phyloP scores from a whole-genome alignment of 352 stramenopile genomes.

The Elongisporangium anandrum region DNA sequence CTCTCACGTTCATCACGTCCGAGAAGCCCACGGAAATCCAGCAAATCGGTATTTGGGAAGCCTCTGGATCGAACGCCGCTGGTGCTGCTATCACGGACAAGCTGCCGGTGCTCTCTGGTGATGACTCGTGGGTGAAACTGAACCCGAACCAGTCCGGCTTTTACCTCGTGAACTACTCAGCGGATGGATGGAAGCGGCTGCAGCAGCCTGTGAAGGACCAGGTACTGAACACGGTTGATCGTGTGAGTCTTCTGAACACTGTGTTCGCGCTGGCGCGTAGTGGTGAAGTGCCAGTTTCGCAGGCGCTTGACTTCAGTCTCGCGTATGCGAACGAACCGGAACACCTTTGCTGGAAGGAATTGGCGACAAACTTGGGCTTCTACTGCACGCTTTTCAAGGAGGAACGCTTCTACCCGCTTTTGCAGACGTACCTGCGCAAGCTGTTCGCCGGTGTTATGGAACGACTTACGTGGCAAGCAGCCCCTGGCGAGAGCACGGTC shows the following conservation, averaged over 20 bases:
- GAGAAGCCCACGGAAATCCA: constrained; percentile 42
- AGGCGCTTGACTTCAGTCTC: constrained; percentile 62
- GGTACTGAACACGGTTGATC: constrained; percentile 77
- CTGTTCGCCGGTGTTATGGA: constrained; percentile 57
- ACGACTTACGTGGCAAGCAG: constrained; percentile 42
- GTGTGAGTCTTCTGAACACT: constrained; percentile 92
- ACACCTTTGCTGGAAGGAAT: constrained; percentile 76
- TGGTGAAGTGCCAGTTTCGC: constrained; percentile 42
- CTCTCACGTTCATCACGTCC: constrained; percentile 64
- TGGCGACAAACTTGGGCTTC: constrained; percentile 57
- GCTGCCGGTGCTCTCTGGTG: constrained; percentile 17
- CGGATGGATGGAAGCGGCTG: constrained; percentile 82
- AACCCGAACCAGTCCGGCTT: constrained; percentile 95
- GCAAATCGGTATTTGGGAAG: constrained; percentile 57
- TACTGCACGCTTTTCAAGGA: constrained; percentile 59
- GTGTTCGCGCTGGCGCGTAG: constrained; percentile 89
- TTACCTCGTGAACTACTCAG: constrained; percentile 92
- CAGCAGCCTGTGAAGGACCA: constrained; percentile 51
- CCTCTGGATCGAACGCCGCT: constrained; percentile 16
- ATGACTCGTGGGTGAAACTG: constrained; percentile 91
- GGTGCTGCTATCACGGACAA: constrained; percentile 46
- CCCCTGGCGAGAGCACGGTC: constrained; percentile 32
- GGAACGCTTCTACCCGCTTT: constrained; percentile 50
- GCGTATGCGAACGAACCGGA: constrained; percentile 61
- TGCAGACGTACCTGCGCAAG: constrained; percentile 60